Conservation (phyloP, 148 eudicot genomes). For the Simmondsia chinensis region DNA sequence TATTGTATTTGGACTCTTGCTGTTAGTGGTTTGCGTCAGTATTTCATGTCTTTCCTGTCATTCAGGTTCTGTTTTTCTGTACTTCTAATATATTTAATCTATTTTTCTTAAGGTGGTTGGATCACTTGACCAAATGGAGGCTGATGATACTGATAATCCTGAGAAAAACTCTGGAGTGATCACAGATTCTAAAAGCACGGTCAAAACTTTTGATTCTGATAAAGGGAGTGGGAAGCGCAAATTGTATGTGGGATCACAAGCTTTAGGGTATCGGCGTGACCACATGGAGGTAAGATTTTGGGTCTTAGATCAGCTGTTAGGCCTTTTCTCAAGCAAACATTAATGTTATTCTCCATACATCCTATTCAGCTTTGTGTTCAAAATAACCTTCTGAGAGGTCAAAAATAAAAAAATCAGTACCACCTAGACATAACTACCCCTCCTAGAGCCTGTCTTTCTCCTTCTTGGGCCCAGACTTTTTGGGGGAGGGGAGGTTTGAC, state of each 20-base stretch:
- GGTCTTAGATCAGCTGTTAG: background rate
- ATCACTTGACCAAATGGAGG: slow-evolving; percentile 79
- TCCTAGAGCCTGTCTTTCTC: too few relatives aligned
- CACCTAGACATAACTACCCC: too few relatives aligned
- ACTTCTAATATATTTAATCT: background rate
- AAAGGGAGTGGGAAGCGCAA: slow-evolving; percentile 72
- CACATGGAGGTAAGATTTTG: slow-evolving; percentile 75
- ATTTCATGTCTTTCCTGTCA: too few relatives aligned
- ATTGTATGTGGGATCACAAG: slow-evolving; percentile 86
- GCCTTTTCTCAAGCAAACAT: background rate
- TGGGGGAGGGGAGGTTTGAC: too few relatives aligned
- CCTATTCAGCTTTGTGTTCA: too few relatives aligned
- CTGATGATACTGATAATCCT: slow-evolving; percentile 58
- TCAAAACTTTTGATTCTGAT: slow-evolving; percentile 35
- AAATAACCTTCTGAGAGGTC: too few relatives aligned
- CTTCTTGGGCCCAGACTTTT: too few relatives aligned
- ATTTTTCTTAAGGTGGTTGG: slow-evolving; percentile 66
- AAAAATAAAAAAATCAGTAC: too few relatives aligned
- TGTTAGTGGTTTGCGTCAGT: too few relatives aligned
- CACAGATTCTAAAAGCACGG: slow-evolving; percentile 48
- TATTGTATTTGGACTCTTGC: too few relatives aligned
- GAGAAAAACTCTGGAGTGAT: slow-evolving; percentile 54
- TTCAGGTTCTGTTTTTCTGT: background rate
- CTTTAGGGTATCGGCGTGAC: slow-evolving; percentile 85
- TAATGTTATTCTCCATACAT: too few relatives aligned